These are phyloP conservation scores for Penicillium robsamsonii DNA, from an alignment of 495 filamentous ascomycete species.

Conservation along the genomic window DNA sequence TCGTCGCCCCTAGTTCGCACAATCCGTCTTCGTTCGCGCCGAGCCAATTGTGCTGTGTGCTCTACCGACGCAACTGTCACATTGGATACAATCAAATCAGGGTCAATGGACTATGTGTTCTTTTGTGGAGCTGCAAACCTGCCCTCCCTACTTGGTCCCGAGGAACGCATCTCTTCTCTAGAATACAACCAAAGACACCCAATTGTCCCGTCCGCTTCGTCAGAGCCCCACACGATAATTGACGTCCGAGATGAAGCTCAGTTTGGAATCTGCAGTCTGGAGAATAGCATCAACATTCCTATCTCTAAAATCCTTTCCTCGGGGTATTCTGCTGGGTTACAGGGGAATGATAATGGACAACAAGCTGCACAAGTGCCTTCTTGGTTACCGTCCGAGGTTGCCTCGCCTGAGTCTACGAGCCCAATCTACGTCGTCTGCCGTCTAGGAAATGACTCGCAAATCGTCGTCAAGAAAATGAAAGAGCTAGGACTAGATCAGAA, in stretches of 20 bases:
- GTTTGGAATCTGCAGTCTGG: slow-evolving; percentile 74
- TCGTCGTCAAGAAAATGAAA: slow-evolving; percentile 68
- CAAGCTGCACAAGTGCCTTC: slow-evolving; percentile 22
- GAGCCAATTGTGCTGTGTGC: slow-evolving; percentile 72
- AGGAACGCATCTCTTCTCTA: slow-evolving; percentile 60
- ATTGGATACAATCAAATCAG: slow-evolving; percentile 56
- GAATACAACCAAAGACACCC: slow-evolving; percentile 45
- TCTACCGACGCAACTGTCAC: slow-evolving; percentile 61
- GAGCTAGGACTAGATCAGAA: slow-evolving; percentile 58
- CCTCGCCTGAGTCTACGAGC: slow-evolving; percentile 22
- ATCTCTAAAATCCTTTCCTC: slow-evolving; percentile 57
- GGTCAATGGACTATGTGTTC: slow-evolving; percentile 70
- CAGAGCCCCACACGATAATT: slow-evolving; percentile 54
- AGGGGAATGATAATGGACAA: slow-evolving; percentile 11
- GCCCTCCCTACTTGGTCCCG: slow-evolving; percentile 50
- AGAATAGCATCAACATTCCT: slow-evolving; percentile 75
- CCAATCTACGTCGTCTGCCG: slow-evolving; percentile 79
- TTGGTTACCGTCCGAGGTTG: slow-evolving; percentile 45
- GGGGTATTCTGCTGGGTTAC: neutral
- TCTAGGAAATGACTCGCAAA: slow-evolving; percentile 85
- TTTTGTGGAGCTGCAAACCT: slow-evolving; percentile 66
- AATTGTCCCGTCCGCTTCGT: neutral
- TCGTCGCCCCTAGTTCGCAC: slow-evolving; percentile 66
- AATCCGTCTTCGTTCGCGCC: slow-evolving; percentile 65
- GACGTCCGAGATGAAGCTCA: slow-evolving; percentile 84